Evolutionary conservation across 2,329 filamentous ascomycete genomes (phyloP).

Genomic region (Exophiala sideris): DNA sequence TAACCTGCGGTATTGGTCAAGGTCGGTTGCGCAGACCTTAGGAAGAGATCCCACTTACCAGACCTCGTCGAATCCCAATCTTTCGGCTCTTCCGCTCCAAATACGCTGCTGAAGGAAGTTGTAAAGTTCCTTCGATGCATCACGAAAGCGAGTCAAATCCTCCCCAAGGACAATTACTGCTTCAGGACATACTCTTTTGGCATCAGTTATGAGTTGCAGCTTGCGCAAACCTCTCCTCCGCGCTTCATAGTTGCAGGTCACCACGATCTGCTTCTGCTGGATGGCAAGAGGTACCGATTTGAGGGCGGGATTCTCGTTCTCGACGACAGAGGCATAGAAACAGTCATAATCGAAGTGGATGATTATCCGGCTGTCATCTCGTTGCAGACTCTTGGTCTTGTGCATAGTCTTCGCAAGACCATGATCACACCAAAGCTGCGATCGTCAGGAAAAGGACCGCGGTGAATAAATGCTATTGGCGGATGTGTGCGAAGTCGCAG

Average conservation of each 20-base stretch:
- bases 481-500: too few species aligned
- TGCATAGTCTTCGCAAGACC: constrained; percentile 26
- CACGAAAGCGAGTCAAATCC: constrained; percentile 77
- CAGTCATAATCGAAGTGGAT: constrained; percentile 73
- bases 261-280: constrained; percentile 88
- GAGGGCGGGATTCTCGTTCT: constrained; percentile 72
- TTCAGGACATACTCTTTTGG: constrained; percentile 74
- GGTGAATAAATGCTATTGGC: too few species aligned
- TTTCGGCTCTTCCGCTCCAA: constrained; percentile 75
- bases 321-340: constrained; percentile 91
- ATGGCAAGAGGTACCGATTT: constrained; percentile 74
- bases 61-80: constrained; percentile 87
- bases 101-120: constrained; percentile 67
- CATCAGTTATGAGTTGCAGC: constrained; percentile 79
- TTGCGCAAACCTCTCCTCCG: constrained; percentile 65
- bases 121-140: constrained; percentile 80
- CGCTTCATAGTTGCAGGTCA: constrained; percentile 92
- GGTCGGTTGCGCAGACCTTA: constrained; percentile 4
- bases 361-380: constrained; percentile 66
- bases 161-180: constrained; percentile 83
- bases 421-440: constrained; percentile 8
- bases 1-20: constrained; percentile 45
- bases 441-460: background rate
- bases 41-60: constrained; percentile 49
- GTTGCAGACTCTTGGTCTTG: constrained; percentile 34